Evolutionary conservation across 345 rosid genomes (phyloP), one percentile per base, ranked within the genome.

Genomic region (rapeseed (Brassica napus)): DNA sequence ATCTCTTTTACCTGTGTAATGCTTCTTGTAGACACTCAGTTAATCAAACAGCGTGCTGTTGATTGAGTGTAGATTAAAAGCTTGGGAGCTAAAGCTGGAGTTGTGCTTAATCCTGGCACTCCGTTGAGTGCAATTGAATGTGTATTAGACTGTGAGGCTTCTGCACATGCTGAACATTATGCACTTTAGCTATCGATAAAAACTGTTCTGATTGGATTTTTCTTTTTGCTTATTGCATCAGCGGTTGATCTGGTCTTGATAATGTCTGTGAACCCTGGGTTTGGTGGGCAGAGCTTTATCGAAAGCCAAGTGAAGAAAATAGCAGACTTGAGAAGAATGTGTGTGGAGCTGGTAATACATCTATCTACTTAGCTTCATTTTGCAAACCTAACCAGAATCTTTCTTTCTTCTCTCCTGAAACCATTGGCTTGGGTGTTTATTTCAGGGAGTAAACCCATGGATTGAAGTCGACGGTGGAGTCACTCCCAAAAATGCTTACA

Each of bases 251-350:
- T 93, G 62, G 89, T 93, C 79, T 76, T 93, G 88, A 93, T 93
- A 77, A 93, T 93, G 98, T 93, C 98, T 47, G 98, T 93, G 79
- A 93, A 93, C 86, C 98, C 98, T 75, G 97, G 98, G 34, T 93
- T 93, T 76, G 98, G 98, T 61, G 97, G 97, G 64, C 98, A 93
- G 86, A 86, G 98, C 89, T 93, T 93, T 82, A 93, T 93, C 37
- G 97, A 93, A 87, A 93, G 97, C 84, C 98, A 91, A 91, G 97
- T 91, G 37, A 91, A 86, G 88, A 93, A 91, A 86, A 91, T 87
- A 81, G 80, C 92, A 0, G 98, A 91, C 63, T 89, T 93, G 87
- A 87, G 95, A 84, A 91, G 89, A 89, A 16, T 91, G 82, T 91
- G 95, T 63, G 86, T 66, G n/a, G 94, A 91, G 86, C 90, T 88